A percentile compares a stretch with the other conserved stretches of the same genome.
These are phyloP conservation scores for Tausonia pullulans DNA, from an alignment of 1,284 basidiomycete genomes.

Conservation along the genomic window DNA sequence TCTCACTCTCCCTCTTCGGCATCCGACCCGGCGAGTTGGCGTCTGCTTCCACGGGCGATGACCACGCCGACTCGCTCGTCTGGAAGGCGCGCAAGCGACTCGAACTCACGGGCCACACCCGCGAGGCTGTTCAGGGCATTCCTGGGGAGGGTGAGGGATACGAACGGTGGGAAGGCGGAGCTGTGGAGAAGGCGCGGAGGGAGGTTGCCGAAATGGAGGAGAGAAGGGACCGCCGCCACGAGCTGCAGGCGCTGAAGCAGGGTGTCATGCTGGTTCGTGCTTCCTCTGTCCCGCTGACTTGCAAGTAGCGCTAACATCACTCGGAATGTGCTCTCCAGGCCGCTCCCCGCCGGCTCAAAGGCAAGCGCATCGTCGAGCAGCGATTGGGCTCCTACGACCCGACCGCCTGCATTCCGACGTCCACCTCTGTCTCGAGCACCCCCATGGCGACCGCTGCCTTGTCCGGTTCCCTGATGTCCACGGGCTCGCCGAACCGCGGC, in stretches of 20 bases:
- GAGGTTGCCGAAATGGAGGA: background rate
- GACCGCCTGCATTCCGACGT: background rate
- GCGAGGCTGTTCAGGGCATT: background rate
- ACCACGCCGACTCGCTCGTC: conserved; percentile 3
- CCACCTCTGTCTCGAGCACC: background rate
- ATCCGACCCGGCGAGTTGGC: background rate
- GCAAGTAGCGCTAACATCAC: no score
- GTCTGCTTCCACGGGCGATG: background rate
- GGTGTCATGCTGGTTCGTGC: background rate
- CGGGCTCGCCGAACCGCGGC: no score
- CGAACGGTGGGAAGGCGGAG: conserved; percentile 10
- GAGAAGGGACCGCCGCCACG: background rate
- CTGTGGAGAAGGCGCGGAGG: background rate
- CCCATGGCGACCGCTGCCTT: no score
- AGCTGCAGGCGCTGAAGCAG: background rate
- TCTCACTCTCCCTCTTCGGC: background rate
- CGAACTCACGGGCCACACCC: background rate
- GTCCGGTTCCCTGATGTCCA: no score
- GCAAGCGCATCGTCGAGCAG: conserved; percentile 2
- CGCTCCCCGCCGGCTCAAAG: background rate
- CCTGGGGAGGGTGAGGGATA: background rate
- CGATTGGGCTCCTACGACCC: background rate
- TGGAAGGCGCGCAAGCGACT: conserved; percentile 12
- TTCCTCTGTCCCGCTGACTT: background rate
- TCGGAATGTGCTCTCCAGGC: background rate